Percentiles rank a stretch among this genome's conserved stretches.
Conservation (phyloP, 192 early-diverging fungal species). For the Funneliformis geosporum region DNA sequence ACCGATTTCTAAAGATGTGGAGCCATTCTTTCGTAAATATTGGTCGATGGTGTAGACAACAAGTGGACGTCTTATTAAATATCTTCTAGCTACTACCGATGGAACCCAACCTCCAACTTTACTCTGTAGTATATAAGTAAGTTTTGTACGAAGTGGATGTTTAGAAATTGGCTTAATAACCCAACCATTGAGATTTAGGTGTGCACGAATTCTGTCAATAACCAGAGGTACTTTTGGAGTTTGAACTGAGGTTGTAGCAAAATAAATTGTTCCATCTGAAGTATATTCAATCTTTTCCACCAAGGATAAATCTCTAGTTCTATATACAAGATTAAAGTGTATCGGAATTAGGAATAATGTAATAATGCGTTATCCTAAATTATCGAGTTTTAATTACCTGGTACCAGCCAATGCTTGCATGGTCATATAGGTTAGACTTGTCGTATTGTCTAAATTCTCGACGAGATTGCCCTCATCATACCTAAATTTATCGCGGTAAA, state of each 20-base stretch:
- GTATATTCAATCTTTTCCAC: constrained; percentile 52
- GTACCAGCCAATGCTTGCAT: constrained; percentile 42
- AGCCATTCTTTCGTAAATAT: constrained; percentile 54
- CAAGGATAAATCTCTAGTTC: constrained; percentile 40
- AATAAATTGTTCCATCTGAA: constrained; percentile 51
- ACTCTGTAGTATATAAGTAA: constrained; percentile 58
- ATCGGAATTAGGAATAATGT: not conserved
- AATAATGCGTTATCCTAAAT: too few species aligned
- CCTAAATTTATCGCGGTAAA: constrained; percentile 12
- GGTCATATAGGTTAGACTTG: constrained; percentile 50
- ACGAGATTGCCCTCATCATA: constrained; percentile 46
- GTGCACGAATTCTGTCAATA: constrained; percentile 44
- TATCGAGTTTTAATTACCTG: constrained; percentile 47
- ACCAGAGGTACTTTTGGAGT: constrained; percentile 48
- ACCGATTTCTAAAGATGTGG: not conserved
- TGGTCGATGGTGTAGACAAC: constrained; percentile 53
- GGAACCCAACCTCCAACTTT: constrained; percentile 56
- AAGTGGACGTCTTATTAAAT: constrained; percentile 50
- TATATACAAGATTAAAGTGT: not conserved
- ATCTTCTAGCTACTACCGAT: constrained; percentile 55
- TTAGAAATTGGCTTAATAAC: constrained; percentile 53
- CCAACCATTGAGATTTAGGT: constrained; percentile 57
- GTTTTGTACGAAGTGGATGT: constrained; percentile 50
- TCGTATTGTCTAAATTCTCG: constrained; percentile 43
- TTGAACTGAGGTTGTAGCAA: constrained; percentile 51